Conservation (phyloP, 345 rosid species). For the Pelargonium nanum region DNA sequence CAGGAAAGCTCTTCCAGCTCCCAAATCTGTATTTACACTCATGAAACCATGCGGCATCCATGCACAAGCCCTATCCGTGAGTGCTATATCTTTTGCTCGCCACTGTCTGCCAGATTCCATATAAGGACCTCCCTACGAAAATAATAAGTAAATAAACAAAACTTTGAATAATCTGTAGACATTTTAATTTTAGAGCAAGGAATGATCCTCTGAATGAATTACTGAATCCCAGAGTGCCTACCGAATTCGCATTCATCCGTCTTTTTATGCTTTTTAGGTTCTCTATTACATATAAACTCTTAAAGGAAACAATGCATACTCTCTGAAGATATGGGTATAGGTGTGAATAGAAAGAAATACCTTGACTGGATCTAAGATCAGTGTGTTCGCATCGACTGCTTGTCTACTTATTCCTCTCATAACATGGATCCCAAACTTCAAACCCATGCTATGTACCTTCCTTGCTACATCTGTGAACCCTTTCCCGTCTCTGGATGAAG, state of each 20-base stretch:
- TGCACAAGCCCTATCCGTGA: constrained; percentile 72
- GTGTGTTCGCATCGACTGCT: constrained; percentile 72
- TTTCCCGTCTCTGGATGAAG: constrained; percentile 71
- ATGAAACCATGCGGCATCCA: constrained; percentile 93
- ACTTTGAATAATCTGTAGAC: too few relatives aligned
- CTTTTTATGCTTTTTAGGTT: neutral
- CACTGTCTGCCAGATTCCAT: constrained; percentile 45
- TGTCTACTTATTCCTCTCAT: constrained; percentile 94
- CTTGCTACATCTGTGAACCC: constrained; percentile 71
- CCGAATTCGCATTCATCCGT: neutral
- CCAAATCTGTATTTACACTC: constrained; percentile 63
- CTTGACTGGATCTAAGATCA: constrained; percentile 47
- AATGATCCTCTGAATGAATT: neutral
- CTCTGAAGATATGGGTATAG: too few relatives aligned
- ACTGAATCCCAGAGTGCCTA: too few relatives aligned
- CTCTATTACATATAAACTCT: neutral
- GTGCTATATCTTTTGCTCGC: constrained; percentile 72
- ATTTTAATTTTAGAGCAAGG: too few relatives aligned
- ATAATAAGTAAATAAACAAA: constrained; percentile 9
- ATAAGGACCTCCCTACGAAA: constrained; percentile 52
- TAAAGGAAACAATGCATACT: neutral
- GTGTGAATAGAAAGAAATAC: too few relatives aligned
- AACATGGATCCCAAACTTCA: constrained; percentile 90
- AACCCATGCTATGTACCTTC: constrained; percentile 72
- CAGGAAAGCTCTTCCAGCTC: constrained; percentile 82